Conservation (phyloP, 1,284 basidiomycete genomes). For the Boletus smithii region DNA sequence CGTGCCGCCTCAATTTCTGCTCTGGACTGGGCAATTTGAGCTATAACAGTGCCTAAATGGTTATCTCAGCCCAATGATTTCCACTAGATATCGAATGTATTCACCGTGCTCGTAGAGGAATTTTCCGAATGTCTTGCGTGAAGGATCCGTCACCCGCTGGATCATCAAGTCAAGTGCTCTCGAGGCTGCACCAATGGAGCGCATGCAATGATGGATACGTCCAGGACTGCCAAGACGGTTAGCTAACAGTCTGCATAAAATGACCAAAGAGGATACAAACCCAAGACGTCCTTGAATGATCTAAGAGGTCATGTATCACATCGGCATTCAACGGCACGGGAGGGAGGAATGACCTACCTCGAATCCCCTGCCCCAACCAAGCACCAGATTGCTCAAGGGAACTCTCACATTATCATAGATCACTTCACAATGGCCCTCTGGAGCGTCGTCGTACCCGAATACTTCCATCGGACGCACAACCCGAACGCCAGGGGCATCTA, state of each 20-base stretch:
- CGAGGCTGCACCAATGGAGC: constrained; percentile 87
- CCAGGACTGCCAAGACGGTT: constrained; percentile 62
- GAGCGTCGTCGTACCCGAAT: constrained; percentile 92
- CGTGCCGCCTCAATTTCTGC: constrained; percentile 90
- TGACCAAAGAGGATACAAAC: constrained; percentile 39
- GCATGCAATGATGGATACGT: constrained; percentile 98
- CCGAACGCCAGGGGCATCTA: constrained; percentile 84
- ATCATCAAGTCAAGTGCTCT: constrained; percentile 87
- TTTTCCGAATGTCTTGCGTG: constrained; percentile 93
- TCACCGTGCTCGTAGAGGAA: constrained; percentile 85
- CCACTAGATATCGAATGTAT: constrained; percentile 13
- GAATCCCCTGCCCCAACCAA: constrained; percentile 93
- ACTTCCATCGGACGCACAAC: constrained; percentile 90
- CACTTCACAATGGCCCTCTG: constrained; percentile 94
- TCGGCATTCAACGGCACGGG: background rate
- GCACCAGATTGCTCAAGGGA: constrained; percentile 77
- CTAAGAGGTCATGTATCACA: constrained; percentile 35
- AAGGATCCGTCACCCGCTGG: constrained; percentile 87
- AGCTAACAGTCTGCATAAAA: background rate
- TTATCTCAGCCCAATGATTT: constrained; percentile 4
- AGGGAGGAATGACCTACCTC: constrained; percentile 49
- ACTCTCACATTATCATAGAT: constrained; percentile 93
- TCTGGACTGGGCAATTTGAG: constrained; percentile 87
- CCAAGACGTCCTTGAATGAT: constrained; percentile 98
- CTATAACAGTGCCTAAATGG: constrained; percentile 73